Evolutionary conservation across 352 stramenopile species (phyloP), one percentile per base, ranked within the genome.

Genomic region (Globisporangium emineosum): DNA sequence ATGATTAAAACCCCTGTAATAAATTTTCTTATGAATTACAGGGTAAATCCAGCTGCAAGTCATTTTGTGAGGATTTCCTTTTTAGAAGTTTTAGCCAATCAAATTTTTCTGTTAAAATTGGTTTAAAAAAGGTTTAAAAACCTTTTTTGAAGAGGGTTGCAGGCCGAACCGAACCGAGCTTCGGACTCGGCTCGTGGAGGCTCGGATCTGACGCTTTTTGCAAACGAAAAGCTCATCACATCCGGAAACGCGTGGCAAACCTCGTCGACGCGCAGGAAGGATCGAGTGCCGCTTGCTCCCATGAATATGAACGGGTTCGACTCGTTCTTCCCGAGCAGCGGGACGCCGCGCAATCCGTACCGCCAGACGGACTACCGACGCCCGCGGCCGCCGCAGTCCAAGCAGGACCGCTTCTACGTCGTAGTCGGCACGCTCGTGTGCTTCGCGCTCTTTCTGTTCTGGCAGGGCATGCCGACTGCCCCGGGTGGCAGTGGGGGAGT

Each of bases 281-380:
- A 10, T 25, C 29, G 25, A 47, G 55, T 32, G 25, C n/a, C 10
- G 12, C 9, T 10, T 10, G 9, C 25, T 21, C 50, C 30, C 23
- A 90, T 90, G 81, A 86, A 82, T n/a, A 90, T 90, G 81, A 86
- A 82, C 69, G 68, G 73, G 63, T 82, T 86, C 64, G 75, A 86
- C 60, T 76, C 78, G 60, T 89, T 91, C 76, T 89, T 90, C 78
- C 74, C 79, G 57, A 83, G 58, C 65, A 78, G 68, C 69, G 71
- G 72, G 50, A 70, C 72, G 64, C 81, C 79, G 66, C 77, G 78
- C 60, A 94, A 94, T 57, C 86, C 83, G 60, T 94, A 91, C 75
- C 81, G 83, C n/a, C 81, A 91, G 65, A 77, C 77, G 4, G 74
- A 88, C 63, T 69, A 73, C 65, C 57, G 54, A 33, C 58, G 65